These are phyloP conservation scores for Scedosporium dehoogii DNA, from an alignment of 2,329 filamentous ascomycete genomes.

Conservation along the genomic window DNA sequence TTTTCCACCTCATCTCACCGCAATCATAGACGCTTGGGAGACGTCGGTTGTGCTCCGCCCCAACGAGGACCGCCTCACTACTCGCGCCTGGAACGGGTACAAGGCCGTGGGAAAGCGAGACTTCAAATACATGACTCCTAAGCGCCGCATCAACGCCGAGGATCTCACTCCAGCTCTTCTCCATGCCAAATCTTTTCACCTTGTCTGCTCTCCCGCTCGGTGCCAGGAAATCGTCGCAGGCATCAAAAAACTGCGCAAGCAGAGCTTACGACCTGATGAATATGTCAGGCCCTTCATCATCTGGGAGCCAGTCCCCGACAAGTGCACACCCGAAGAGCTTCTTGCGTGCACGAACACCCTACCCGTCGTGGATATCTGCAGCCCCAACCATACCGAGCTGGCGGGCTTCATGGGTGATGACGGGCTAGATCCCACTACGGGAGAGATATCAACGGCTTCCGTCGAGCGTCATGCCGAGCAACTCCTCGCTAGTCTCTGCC, in stretches of 20 bases:
- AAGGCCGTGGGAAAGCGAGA: constrained; percentile 58
- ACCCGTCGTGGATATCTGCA: constrained; percentile 52
- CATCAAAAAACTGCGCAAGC: constrained; percentile 52
- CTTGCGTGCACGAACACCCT: constrained; percentile 55
- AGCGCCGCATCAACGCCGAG: constrained; percentile 65
- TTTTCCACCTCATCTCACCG: constrained; percentile 60
- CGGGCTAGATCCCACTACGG: constrained; percentile 44
- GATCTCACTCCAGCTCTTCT: constrained; percentile 61
- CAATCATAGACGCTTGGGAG: constrained; percentile 61
- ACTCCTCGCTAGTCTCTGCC: constrained; percentile 53
- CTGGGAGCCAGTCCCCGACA: constrained; percentile 92
- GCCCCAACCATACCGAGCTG: constrained; percentile 85
- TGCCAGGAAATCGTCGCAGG: constrained; percentile 66
- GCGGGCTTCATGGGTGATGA: constrained; percentile 67
- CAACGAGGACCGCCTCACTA: constrained; percentile 62
- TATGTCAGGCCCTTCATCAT: constrained; percentile 62
- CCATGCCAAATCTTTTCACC: constrained; percentile 68
- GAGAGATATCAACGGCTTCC: constrained; percentile 38
- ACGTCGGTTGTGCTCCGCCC: constrained; percentile 63
- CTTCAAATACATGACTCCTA: constrained; percentile 83
- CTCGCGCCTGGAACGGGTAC: constrained; percentile 89
- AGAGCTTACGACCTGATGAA: constrained; percentile 19
- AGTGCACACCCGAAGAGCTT: constrained; percentile 62
- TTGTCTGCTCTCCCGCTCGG: constrained; percentile 71
- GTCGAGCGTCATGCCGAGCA: constrained; percentile 53